Evolutionary conservation across 2,329 filamentous ascomycete species (phyloP).

Genomic region (Penicillium sclerotigenum): DNA sequence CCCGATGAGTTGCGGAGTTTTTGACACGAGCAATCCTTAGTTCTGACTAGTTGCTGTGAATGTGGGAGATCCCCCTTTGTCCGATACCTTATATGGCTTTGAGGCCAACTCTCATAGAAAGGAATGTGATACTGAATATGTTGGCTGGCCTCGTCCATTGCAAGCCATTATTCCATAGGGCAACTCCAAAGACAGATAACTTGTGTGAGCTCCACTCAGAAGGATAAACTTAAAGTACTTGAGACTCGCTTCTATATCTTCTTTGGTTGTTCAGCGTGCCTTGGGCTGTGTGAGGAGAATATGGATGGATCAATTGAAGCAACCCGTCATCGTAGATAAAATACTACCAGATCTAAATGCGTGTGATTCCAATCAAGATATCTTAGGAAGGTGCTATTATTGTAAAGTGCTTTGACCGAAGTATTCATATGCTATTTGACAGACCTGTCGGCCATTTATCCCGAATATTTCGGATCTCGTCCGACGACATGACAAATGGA

Average conservation of each 20-base stretch:
- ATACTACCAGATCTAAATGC: background rate
- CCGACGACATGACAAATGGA: background rate
- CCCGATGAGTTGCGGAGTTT: slow-evolving; percentile 20
- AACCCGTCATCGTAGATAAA: background rate
- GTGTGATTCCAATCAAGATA: no score
- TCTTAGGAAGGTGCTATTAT: background rate
- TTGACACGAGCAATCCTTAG: slow-evolving; percentile 13
- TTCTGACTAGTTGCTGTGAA: slow-evolving; percentile 19
- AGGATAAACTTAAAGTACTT: background rate
- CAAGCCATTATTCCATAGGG: background rate
- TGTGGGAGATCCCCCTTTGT: slow-evolving; percentile 1
- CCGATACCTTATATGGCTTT: slow-evolving; percentile 11
- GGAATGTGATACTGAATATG: no score
- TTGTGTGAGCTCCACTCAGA: background rate
- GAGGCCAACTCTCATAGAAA: no score
- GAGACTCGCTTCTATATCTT: background rate
- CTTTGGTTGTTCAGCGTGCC: background rate
- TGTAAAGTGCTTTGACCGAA: background rate
- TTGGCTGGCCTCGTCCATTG: background rate
- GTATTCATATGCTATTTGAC: background rate
- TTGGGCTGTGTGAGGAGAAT: no score
- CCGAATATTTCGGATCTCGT: slow-evolving; percentile 6
- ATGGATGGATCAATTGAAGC: no score
- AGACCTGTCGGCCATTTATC: background rate
- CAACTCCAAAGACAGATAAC: background rate